Evolutionary conservation across 1,139 yeast species (phyloP).

Genomic region (Pneumocystis carinii): DNA sequence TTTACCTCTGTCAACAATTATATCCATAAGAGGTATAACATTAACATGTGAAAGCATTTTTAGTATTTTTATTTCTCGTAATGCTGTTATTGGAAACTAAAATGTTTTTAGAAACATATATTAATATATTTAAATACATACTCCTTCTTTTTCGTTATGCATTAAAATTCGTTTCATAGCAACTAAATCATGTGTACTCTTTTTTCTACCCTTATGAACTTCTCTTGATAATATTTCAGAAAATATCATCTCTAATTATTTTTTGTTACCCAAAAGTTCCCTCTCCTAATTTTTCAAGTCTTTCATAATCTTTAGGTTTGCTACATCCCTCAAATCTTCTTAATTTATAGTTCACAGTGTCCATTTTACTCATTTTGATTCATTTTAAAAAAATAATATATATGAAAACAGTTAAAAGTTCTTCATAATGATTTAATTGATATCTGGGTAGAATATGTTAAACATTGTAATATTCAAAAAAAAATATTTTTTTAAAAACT

Average conservation of each 20-base stretch:
- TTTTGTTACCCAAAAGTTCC: constrained; percentile 58
- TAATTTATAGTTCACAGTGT: neutral
- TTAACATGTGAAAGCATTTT: constrained; percentile 56
- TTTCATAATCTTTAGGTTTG: constrained; percentile 30
- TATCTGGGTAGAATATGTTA: neutral
- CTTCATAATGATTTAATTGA: neutral
- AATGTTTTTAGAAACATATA: neutral
- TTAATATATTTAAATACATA: constrained; percentile 6
- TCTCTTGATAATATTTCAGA: constrained; percentile 22
- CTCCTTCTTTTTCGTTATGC: constrained; percentile 72
- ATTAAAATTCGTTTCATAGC: constrained; percentile 75
- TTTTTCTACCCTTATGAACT: constrained; percentile 56
- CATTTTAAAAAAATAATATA: neutral
- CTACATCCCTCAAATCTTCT: neutral
- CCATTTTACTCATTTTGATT: neutral
- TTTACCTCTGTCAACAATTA: constrained; percentile 47
- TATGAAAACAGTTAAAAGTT: neutral
- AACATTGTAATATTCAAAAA: neutral
- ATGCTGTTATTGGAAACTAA: constrained; percentile 77
- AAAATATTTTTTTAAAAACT: neutral
- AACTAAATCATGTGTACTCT: constrained; percentile 40
- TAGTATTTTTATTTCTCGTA: constrained; percentile 77
- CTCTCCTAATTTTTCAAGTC: constrained; percentile 63
- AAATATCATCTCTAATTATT: constrained; percentile 18
- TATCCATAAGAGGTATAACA: constrained; percentile 64